phyloP scores from a whole-genome alignment of 495 filamentous ascomycete genomes.

The Niebla homalea region DNA sequence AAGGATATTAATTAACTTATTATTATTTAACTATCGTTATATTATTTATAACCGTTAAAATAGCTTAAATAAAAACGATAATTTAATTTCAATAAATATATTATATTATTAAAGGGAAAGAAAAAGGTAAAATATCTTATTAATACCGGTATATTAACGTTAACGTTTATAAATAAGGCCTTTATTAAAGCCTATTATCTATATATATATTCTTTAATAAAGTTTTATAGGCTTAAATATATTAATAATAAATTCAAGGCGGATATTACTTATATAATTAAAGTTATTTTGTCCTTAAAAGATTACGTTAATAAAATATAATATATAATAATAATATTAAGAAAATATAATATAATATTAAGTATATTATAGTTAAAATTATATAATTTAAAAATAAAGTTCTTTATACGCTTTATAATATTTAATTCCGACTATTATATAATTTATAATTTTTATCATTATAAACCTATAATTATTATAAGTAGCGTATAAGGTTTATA shows the following conservation, averaged over 20 bases:
- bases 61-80: too few relatives aligned
- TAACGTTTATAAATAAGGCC: background rate
- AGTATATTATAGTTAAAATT: background rate
- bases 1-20: too few relatives aligned
- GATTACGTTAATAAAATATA: too few relatives aligned
- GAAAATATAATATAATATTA: background rate
- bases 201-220: background rate
- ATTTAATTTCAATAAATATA: too few relatives aligned
- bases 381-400: background rate
- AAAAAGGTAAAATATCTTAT: too few relatives aligned
- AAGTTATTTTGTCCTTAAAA: too few relatives aligned
- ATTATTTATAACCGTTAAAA: too few relatives aligned
- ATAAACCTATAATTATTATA: background rate
- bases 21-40: too few relatives aligned
- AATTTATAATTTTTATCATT: background rate
- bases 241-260: too few relatives aligned
- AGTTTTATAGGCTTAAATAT: background rate
- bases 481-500: background rate
- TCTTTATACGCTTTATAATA: constrained; percentile 2
- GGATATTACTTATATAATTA: too few relatives aligned
- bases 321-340: too few relatives aligned
- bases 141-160: background rate
- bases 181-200: background rate
- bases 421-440: background rate
- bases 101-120: too few relatives aligned